Evolutionary conservation across 2,329 filamentous ascomycete genomes (phyloP), one percentile per base, ranked within the genome.

Genomic region (Fusarium longipes): DNA sequence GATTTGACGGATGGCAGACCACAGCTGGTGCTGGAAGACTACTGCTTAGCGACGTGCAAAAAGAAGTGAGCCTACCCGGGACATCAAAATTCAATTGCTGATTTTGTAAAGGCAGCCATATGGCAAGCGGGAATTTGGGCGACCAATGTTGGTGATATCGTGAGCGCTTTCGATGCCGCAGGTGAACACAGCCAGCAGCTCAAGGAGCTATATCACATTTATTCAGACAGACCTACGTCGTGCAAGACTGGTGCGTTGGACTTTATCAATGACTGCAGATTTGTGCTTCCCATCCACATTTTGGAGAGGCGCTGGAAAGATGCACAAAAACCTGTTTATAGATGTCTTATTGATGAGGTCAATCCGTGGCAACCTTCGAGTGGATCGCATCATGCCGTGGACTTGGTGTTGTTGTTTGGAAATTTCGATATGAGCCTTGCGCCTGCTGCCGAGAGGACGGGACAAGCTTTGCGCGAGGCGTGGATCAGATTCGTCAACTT

Each of bases 361-460:
- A 84, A 84, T 33, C 82, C 82, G 7, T 83, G 79, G 80, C 82
- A 84, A 48, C 52, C 77, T 1, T 83, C 81, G 0, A 80, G 77
- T 10, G 75, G 82, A 0, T 74, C 82, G 3, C 82, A 84, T 36
- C 82, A 84, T 57, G 82, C 79, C 0, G 79, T 84, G 3, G 82
- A 84, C 63, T 69, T 84, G 6, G 57, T 83, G 3, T 77, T 82
- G 10, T 66, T 83, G 0, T 84, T 83, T 25, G 80, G 76, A 1
- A 78, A 78, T 0, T 65, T 81, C 6, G 78, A 82, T 51, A 54
- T 82, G 0, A 72, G 73, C 0, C 77, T 77, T 22, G 76, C 77
- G 2, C 73, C 72, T 1, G 68, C 73, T 2, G 80, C 81, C 5
- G 65, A 76, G 4, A 54, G 43, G 0, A 74, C 79, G 14, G 76